A percentile compares a stretch with the other conserved stretches of the same genome.
These are phyloP conservation scores for Dimargaris cristalligena DNA, from an alignment of 192 early-diverging fungal species.

Conservation along the genomic window DNA sequence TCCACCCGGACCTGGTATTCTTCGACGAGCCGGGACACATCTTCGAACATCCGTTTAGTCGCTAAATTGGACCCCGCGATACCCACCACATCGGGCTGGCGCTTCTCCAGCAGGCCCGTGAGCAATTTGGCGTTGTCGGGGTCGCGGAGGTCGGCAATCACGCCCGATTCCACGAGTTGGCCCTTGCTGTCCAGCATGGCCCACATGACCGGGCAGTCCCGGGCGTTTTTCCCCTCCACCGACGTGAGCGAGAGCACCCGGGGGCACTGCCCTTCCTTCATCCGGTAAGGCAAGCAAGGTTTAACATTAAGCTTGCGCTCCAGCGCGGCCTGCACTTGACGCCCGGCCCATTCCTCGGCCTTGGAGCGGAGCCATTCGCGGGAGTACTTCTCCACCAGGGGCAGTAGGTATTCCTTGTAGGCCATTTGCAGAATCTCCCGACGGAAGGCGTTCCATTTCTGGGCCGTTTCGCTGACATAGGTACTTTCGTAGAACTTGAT, in stretches of 20 bases:
- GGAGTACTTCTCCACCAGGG: slow-evolving; percentile 52
- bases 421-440: slow-evolving; percentile 39
- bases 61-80: slow-evolving; percentile 61
- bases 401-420: slow-evolving; percentile 47
- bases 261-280: slow-evolving; percentile 11
- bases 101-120: slow-evolving; percentile 34
- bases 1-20: slow-evolving; percentile 27
- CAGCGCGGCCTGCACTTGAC: slow-evolving; percentile 40
- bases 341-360: slow-evolving; percentile 52
- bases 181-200: slow-evolving; percentile 67
- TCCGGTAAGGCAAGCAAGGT: slow-evolving; percentile 13
- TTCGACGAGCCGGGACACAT: slow-evolving; percentile 35
- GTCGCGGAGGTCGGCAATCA: slow-evolving; percentile 41
- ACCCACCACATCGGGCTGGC: slow-evolving; percentile 58
- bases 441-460: slow-evolving; percentile 67
- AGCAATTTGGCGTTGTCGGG: slow-evolving; percentile 27
- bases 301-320: slow-evolving; percentile 32
- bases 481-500: slow-evolving; percentile 37
- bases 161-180: slow-evolving; percentile 38
- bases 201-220: slow-evolving; percentile 34
- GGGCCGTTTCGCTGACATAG: slow-evolving; percentile 35
- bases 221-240: slow-evolving; percentile 25
- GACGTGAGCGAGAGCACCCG: slow-evolving; percentile 23
- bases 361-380: slow-evolving; percentile 53
- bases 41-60: slow-evolving; percentile 57